Base-by-base conservation (phyloP, 768 basidiomycete species). In the Phallus indusiatus region DNA sequence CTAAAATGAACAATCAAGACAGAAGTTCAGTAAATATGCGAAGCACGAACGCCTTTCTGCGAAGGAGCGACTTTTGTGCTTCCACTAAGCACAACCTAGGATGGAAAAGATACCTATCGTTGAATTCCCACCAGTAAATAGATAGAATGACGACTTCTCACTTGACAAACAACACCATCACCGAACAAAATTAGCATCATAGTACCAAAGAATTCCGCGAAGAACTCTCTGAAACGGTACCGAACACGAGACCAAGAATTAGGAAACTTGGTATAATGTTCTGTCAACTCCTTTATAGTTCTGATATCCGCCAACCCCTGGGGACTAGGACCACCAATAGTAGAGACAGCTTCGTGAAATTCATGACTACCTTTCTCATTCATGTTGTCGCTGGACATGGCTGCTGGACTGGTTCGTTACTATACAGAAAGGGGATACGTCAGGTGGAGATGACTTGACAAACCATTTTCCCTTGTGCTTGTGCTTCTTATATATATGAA, bases 151-250 rank as follows among this genome's bases (percentile, higher is more conserved):
- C 34, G 8, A 28, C 18, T 12, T 2, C 55, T 20, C 20, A 59
- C 57, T 53, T 67, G 67, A 47, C 67, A 67, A 48, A 62, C 59
- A 5, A 47, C 63, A 11, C 53, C 67, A 57, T 24, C 54, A 22
- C 67, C 67, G 12, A 67, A 54, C n/a, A 67, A 55, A 5, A 64
- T 55, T 16, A 67, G 46, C 18, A 67, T 54, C 67, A 67, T 67
- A 8, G 67, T 67, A 16, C 67, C 67, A 14, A 67, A 61, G 53
- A 66, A 63, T 54, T 67, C 67, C 7, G 67, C 67, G 47, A 67
- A 67, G 9, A 64, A 65, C 36, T 67, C 67, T 37, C 67, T 61
- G 28, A 67, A 47, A 0, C 21, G 54, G 36, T 20, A 49, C 61
- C 56, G 21, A 22, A 24, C 34, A 7, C 36, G 57, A 18, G 57